Evolutionary conservation across 257 asterid genomes (phyloP), one percentile per base, ranked within the genome.

Genomic region (Solanum chiquidenum): DNA sequence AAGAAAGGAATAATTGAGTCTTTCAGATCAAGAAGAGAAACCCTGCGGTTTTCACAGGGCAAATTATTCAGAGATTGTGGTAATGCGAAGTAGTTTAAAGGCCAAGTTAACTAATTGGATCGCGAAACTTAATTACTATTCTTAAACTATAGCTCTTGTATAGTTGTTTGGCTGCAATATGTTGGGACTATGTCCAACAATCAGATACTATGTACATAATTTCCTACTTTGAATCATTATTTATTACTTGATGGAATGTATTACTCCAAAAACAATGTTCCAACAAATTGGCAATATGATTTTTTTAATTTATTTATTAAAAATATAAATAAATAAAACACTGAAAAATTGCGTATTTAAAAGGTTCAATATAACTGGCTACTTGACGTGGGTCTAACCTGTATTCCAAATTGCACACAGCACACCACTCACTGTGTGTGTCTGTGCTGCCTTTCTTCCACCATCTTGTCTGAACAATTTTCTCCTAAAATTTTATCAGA

Each of bases 351-450:
- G 9, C 8, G n/a, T 58, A 58, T 58, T 58, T 20, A 58, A 62
- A 62, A 62, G 7, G 18, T 21, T 9, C 14, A 40, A 35, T 35
- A 38, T n/a, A 77, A 7, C 21, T n/a, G 35, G 60, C 37, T 8
- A n/a, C 60, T 77, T 77, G 84, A 40, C 84, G 84, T 25, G 84
- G 84, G 62, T 42, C 84, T 42, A 37, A 77, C 37, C 62, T 40
- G 84, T 27, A 44, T 27, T 9, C 3, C 66, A 25, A 33, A 4
- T 14, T 27, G 85, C 85, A 27, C 85, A 16, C 85, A 27, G 42
- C 85, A 80, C 85, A 80, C 40, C 66, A 27, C 40, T 14, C 85
- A 79, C 85, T 80, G 85, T 80, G 84, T 40, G 66, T 46, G 66
- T 9, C 16, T 27, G 85, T 16, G 66, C 40, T 79, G 85, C 85